These are phyloP conservation scores for Suhomyces pyralidae DNA, from an alignment of 805 yeast species.

Conservation along the genomic window DNA sequence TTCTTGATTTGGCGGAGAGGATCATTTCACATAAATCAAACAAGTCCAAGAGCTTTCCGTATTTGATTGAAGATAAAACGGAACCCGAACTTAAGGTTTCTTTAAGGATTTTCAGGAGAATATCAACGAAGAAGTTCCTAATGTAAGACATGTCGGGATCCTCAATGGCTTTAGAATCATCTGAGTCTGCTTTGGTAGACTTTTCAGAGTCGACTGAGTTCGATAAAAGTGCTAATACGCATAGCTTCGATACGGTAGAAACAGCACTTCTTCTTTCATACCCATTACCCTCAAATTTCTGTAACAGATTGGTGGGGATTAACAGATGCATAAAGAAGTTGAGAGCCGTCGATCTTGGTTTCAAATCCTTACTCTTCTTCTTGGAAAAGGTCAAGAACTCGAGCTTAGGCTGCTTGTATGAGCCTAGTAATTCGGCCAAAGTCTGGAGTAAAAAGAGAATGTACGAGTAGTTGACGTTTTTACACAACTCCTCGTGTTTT, in stretches of 20 bases:
- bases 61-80: slow-evolving; percentile 40
- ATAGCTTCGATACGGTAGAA: slow-evolving; percentile 59
- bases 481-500: slow-evolving; percentile 7
- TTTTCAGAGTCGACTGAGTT: slow-evolving; percentile 44
- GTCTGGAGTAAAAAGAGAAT: slow-evolving; percentile 66
- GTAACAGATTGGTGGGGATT: slow-evolving; percentile 51
- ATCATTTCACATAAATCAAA: slow-evolving; percentile 47
- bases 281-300: slow-evolving; percentile 32
- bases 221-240: slow-evolving; percentile 61
- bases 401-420: slow-evolving; percentile 77
- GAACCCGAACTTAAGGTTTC: slow-evolving; percentile 35
- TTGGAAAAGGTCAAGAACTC: slow-evolving; percentile 79
- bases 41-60: slow-evolving; percentile 53
- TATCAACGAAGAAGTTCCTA: slow-evolving; percentile 70
- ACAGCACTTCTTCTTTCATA: slow-evolving; percentile 51
- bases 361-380: slow-evolving; percentile 44
- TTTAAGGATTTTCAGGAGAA: slow-evolving; percentile 57
- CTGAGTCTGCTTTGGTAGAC: slow-evolving; percentile 20
- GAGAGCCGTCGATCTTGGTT: slow-evolving; percentile 74
- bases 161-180: slow-evolving; percentile 19
- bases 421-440: slow-evolving; percentile 66
- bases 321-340: slow-evolving; percentile 76
- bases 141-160: slow-evolving; percentile 72
- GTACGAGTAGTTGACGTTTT: slow-evolving; percentile 49
- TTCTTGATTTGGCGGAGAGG: slow-evolving; percentile 42